Base-by-base conservation (phyloP, 139 green algal species). In the Astrephomene gubernaculifera region DNA sequence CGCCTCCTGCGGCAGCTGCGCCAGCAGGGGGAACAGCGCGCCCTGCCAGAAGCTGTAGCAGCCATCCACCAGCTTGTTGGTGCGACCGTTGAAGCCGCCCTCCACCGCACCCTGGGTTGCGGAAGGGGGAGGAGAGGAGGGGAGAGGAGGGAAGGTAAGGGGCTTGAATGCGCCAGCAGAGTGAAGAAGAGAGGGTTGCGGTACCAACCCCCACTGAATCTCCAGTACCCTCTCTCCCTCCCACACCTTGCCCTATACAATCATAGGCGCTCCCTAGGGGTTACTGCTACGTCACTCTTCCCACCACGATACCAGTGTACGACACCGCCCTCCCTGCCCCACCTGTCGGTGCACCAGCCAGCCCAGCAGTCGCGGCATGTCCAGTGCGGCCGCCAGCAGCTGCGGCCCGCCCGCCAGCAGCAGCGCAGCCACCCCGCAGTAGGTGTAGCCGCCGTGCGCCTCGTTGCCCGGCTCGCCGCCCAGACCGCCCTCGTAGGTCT, bases 11-110 rank as follows among this genome's bases (percentile, higher is more conserved):
- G 38, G 45, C 64, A 88, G 57, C 24, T 31, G 41, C 71, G 92
- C 76, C 69, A 99, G 87, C 53, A 98, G 70, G 0, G 92, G 90
- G 69, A 98, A 96, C 57, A 96, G 60, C 6, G 86, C 94, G 0
- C 97, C 97, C 93, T 99, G 97, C 96, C 96, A 99, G 81, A 89
- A 89, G 74, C 57, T 97, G 94, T 99, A 99, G 90, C 98, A 99
- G 41, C 96, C 96, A 80, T 99, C 98, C 65, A 98, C 97, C 49
- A 99, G 94, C 92, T 99, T 99, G 92, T 98, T 97, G n/a, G 97
- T 99, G 49, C 98, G 93, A 2, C 98, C 98, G 81, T 95, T 97
- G 89, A 99, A 99, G 14, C 97, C 97, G 12, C 97, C 97, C 87
- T 99, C 97, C 35, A 96, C 75, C 4, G 69, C 45, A 65, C 95